These are phyloP conservation scores for Candida ponderosae DNA, from an alignment of 805 yeast genomes.

Conservation along the genomic window DNA sequence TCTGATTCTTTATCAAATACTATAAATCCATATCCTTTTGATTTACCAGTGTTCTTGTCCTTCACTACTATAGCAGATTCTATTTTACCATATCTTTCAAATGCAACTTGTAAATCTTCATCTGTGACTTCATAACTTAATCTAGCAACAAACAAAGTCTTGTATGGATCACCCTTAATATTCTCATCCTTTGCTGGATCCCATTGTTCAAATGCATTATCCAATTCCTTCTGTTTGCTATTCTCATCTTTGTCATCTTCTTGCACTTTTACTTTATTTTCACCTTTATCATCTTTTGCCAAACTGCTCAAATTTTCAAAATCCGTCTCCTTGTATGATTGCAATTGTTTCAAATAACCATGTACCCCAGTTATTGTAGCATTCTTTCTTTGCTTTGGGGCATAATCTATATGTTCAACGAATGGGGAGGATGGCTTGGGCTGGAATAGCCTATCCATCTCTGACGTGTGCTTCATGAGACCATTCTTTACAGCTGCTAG, in stretches of 20 bases:
- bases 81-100: slow-evolving; percentile 62
- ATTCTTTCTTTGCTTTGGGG: slow-evolving; percentile 10
- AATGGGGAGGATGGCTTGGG: slow-evolving; percentile 16
- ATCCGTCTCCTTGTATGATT: slow-evolving; percentile 18
- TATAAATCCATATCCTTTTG: slow-evolving; percentile 81
- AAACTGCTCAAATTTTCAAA: slow-evolving; percentile 6
- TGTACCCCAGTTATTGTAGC: slow-evolving; percentile 12
- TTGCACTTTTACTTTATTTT: slow-evolving; percentile 24
- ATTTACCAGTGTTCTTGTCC: slow-evolving; percentile 41
- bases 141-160: slow-evolving; percentile 73
- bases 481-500: no score
- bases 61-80: slow-evolving; percentile 54
- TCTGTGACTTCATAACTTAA: slow-evolving; percentile 60
- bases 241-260: slow-evolving; percentile 20
- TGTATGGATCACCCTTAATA: slow-evolving; percentile 62
- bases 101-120: slow-evolving; percentile 55
- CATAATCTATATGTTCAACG: slow-evolving; percentile 13
- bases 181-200: slow-evolving; percentile 51
- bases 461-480: slow-evolving; percentile 32
- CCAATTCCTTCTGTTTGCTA: slow-evolving; percentile 21
- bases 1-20: slow-evolving; percentile 56
- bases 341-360: slow-evolving; percentile 17
- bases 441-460: slow-evolving; percentile 32
- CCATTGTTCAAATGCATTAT: slow-evolving; percentile 34
- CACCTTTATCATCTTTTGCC: slow-evolving; percentile 14